A percentile compares a stretch with the other conserved stretches of the same genome.
Conservation (phyloP, 306 rosid genomes). For the Cucumis cinereus region DNA sequence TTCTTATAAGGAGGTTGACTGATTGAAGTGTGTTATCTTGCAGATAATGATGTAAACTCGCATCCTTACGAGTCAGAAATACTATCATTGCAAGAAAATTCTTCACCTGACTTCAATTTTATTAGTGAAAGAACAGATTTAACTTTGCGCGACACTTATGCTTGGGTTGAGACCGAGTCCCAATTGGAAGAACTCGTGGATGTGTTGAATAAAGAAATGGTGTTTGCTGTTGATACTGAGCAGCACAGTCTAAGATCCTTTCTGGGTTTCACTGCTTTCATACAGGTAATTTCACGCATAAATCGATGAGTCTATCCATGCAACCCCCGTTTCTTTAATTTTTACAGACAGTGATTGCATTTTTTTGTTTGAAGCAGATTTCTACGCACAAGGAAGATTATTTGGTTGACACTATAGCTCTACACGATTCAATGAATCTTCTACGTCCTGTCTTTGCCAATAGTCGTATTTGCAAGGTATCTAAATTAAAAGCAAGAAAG, state of each 20-base stretch:
- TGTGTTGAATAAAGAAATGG: slow-evolving; percentile 38
- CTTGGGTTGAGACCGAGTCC: slow-evolving; percentile 64
- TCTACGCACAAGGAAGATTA: slow-evolving; percentile 69
- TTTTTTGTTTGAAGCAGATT: slow-evolving; percentile 33
- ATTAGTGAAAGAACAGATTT: slow-evolving; percentile 22
- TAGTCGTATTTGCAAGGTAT: slow-evolving; percentile 72
- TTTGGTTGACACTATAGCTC: slow-evolving; percentile 76
- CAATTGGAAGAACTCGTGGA: slow-evolving; percentile 41
- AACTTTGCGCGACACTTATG: slow-evolving; percentile 33
- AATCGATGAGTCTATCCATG: background rate
- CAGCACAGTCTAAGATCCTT: slow-evolving; percentile 72
- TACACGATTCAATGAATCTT: slow-evolving; percentile 61
- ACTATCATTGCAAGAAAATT: slow-evolving; percentile 26
- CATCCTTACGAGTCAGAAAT: slow-evolving; percentile 70
- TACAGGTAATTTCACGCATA: slow-evolving; percentile 35
- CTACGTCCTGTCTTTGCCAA: slow-evolving; percentile 63
- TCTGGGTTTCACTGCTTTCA: slow-evolving; percentile 72
- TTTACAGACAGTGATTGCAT: background rate
- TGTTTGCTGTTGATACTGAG: slow-evolving; percentile 78
- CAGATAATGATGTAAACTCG: slow-evolving; percentile 36
- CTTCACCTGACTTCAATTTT: slow-evolving; percentile 28
- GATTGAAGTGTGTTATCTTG: background rate
- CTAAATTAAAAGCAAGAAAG: background rate
- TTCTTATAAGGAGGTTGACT: background rate
- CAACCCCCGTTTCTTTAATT: background rate